These are phyloP conservation scores for Gonapodya prolifera DNA, from an alignment of 192 early-diverging fungal species.

Conservation along the genomic window DNA sequence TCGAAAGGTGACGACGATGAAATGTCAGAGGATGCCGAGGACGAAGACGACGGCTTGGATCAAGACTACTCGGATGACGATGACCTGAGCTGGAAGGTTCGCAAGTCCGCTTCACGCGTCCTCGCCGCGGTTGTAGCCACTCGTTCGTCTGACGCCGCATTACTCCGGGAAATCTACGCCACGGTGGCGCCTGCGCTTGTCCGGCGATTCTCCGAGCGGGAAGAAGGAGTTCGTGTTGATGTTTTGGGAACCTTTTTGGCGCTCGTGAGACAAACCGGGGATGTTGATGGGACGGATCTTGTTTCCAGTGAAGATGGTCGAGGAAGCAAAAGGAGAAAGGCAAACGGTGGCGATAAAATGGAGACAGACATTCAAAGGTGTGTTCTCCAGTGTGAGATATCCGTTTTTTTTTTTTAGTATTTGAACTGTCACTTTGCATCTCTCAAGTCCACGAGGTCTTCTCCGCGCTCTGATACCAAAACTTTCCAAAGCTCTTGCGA, in stretches of 20 bases:
- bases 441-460: slow-evolving; percentile 31
- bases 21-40: slow-evolving; percentile 22
- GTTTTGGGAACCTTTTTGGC: slow-evolving; percentile 57
- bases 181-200: slow-evolving; percentile 62
- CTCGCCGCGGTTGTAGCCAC: slow-evolving; percentile 53
- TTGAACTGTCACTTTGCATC: background rate
- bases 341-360: background rate
- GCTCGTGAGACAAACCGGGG: slow-evolving; percentile 37
- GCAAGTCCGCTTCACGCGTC: slow-evolving; percentile 62
- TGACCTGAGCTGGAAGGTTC: slow-evolving; percentile 86
- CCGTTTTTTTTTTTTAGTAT: slow-evolving; percentile 3
- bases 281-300: background rate
- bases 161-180: slow-evolving; percentile 47
- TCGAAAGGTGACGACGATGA: slow-evolving; percentile 37
- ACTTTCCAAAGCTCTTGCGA: slow-evolving; percentile 49
- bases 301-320: background rate
- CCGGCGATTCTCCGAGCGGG: slow-evolving; percentile 65
- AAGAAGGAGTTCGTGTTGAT: slow-evolving; percentile 74
- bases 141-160: slow-evolving; percentile 25
- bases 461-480: slow-evolving; percentile 49
- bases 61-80: slow-evolving; percentile 80
- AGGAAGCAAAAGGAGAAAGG: background rate
- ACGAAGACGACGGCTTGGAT: slow-evolving; percentile 42
- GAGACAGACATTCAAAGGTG: slow-evolving; percentile 1
- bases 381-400: background rate